phyloP scores from a whole-genome alignment of 306 rosid genomes.

The Parietaria judaica region DNA sequence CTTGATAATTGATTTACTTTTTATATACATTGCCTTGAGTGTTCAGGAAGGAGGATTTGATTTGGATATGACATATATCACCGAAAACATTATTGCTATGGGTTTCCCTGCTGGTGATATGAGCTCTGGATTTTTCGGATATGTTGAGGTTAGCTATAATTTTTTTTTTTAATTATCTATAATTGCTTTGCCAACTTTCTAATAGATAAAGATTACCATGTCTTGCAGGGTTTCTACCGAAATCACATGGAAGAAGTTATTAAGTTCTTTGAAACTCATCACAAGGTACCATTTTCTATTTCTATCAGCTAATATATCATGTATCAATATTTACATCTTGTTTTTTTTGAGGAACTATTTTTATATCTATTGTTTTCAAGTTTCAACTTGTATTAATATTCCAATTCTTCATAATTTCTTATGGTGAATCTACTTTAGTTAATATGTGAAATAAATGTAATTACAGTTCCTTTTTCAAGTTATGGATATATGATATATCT shows the following conservation, averaged over 20 bases:
- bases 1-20: background rate
- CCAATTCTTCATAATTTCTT: background rate
- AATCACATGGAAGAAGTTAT: conserved; percentile 99
- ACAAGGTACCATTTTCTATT: conserved; percentile 45
- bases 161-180: conserved; percentile 2
- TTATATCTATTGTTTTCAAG: too few species aligned
- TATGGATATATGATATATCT: too few species aligned
- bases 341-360: background rate
- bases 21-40: conserved; percentile 14
- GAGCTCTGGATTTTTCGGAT: conserved; percentile 99
- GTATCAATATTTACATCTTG: background rate
- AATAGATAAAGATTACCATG: conserved; percentile 14
- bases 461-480: background rate
- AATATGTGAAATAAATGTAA: background rate
- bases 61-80: conserved; percentile 96
- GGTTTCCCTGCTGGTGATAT: conserved; percentile 99
- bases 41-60: conserved; percentile 91
- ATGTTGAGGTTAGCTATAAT: conserved; percentile 68
- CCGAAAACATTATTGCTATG: conserved; percentile 96
- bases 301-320: background rate
- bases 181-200: conserved; percentile 5
- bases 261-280: conserved; percentile 92
- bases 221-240: conserved; percentile 88
- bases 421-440: background rate
- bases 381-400: background rate